These are phyloP conservation scores for Nothophoma quercina DNA, from an alignment of 2,329 filamentous ascomycete genomes.

Conservation along the genomic window DNA sequence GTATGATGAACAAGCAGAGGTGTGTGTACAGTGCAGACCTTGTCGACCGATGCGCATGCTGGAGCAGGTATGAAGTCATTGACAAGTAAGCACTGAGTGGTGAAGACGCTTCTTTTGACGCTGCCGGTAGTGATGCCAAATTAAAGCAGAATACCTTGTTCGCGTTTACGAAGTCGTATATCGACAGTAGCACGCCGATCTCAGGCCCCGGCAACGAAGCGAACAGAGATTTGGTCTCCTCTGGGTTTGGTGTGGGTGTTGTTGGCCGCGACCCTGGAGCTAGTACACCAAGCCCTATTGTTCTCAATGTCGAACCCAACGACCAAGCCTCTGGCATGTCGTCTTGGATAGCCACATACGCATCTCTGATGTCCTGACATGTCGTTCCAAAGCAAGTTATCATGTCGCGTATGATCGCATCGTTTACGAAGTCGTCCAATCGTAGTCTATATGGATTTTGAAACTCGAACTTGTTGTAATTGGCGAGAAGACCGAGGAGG, in stretches of 20 bases:
- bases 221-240: conserved; percentile 84
- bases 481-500: conserved; percentile 85
- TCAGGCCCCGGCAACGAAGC: conserved; percentile 79
- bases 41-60: conserved; percentile 86
- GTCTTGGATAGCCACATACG: conserved; percentile 86
- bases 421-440: conserved; percentile 94
- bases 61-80: conserved; percentile 88
- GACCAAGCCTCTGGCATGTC: conserved; percentile 92
- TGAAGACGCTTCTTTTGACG: conserved; percentile 70
- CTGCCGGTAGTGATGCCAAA: conserved; percentile 70
- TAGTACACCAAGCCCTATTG: conserved; percentile 83
- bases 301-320: conserved; percentile 77
- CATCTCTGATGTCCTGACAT: conserved; percentile 71
- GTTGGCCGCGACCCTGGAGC: conserved; percentile 71
- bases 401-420: conserved; percentile 82
- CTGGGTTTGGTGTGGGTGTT: conserved; percentile 70
- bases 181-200: conserved; percentile 80
- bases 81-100: conserved; percentile 86
- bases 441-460: conserved; percentile 95
- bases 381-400: conserved; percentile 77
- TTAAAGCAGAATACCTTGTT: conserved; percentile 96
- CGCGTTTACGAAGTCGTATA: conserved; percentile 91
- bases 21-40: conserved; percentile 84
- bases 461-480: conserved; percentile 99
- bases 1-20: conserved; percentile 82